Evolutionary conservation across 495 filamentous ascomycete genomes (phyloP).

Genomic region (Xanthoparmelia taractica): DNA sequence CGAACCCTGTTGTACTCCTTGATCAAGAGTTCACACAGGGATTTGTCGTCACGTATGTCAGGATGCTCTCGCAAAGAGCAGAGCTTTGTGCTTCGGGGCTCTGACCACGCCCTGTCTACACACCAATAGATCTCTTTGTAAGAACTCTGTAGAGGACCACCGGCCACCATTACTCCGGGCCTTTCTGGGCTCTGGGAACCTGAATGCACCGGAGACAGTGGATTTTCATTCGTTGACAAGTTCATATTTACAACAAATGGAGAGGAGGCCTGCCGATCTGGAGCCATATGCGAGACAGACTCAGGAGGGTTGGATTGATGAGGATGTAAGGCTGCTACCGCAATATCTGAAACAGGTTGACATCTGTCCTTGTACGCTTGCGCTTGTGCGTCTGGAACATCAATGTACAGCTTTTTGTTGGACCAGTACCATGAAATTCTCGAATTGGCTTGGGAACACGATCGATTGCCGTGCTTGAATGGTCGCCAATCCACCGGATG

Average conservation of each 20-base stretch:
- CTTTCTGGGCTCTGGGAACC: too few relatives aligned
- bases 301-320: neutral
- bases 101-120: constrained; percentile 11
- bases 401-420: neutral
- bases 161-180: too few relatives aligned
- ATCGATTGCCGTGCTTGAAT: constrained; percentile 2
- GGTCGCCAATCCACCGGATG: constrained; percentile 6
- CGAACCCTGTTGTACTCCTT: constrained; percentile 6
- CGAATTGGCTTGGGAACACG: constrained; percentile 2
- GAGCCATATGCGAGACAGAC: too few relatives aligned
- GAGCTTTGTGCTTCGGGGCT: constrained; percentile 10
- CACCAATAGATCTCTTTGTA: constrained; percentile 7
- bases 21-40: neutral
- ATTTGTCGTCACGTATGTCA: neutral
- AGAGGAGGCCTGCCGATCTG: too few relatives aligned
- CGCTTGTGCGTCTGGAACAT: neutral
- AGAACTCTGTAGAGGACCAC: neutral
- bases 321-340: neutral
- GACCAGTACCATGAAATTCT: constrained; percentile 8
- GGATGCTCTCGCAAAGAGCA: neutral
- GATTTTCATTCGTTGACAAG: too few relatives aligned
- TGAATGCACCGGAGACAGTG: too few relatives aligned
- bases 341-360: neutral
- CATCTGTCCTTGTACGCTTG: constrained; percentile 7
- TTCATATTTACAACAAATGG: too few relatives aligned